Conservation (phyloP, 306 rosid species). For the Gastrolobium bilobum region DNA sequence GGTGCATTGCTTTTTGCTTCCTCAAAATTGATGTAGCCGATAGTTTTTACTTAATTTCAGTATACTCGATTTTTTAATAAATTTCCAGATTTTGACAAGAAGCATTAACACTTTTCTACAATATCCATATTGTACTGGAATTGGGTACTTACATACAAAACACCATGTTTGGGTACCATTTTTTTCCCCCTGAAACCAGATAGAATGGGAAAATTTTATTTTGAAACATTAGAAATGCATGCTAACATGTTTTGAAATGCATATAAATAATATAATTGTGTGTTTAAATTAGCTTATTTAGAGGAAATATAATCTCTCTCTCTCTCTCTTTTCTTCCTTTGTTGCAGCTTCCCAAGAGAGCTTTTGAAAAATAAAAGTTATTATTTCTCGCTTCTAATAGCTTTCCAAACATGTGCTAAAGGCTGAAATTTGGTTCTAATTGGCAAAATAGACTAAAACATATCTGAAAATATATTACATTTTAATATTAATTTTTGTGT, state of each 20-base stretch:
- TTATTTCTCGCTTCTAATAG: no score
- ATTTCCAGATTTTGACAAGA: background rate
- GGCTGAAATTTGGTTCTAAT: conserved; percentile 34
- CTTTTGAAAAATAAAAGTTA: no score
- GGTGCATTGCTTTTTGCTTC: conserved; percentile 59
- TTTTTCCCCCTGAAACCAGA: conserved; percentile 7
- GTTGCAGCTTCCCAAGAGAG: no score
- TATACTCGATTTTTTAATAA: conserved; percentile 17
- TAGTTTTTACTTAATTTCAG: conserved; percentile 15
- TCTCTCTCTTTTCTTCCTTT: no score
- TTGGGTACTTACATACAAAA: background rate
- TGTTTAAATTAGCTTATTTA: no score
- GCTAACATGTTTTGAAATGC: conserved; percentile 1
- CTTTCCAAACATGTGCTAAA: background rate
- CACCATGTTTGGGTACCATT: conserved; percentile 7
- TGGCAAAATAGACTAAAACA: conserved; percentile 22
- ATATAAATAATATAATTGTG: background rate
- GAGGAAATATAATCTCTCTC: no score
- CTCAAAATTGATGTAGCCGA: conserved; percentile 3
- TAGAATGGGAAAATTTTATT: conserved; percentile 18
- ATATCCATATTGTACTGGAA: conserved; percentile 6
- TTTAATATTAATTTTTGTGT: conserved; percentile 1
- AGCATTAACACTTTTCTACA: background rate
- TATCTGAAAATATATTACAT: conserved; percentile 21
- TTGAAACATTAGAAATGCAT: conserved; percentile 26